phyloP scores from a whole-genome alignment of 352 stramenopile genomes.

The Phytophthora uliginosa region DNA sequence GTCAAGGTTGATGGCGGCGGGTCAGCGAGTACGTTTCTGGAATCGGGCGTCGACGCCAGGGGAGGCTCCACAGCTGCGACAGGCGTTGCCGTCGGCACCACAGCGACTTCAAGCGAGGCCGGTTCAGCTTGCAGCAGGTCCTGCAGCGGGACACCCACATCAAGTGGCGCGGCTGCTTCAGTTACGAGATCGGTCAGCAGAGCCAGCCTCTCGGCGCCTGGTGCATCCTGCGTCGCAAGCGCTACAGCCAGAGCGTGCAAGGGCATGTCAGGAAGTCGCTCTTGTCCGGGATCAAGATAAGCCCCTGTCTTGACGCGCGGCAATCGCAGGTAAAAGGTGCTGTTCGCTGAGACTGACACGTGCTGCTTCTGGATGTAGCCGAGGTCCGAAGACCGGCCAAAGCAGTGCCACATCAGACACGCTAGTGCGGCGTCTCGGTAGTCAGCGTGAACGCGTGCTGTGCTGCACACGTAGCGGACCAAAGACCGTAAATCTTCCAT shows the following conservation, averaged over 20 bases:
- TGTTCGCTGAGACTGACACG: slow-evolving; percentile 26
- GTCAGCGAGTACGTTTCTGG: no score
- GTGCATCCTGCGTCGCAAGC: slow-evolving; percentile 22
- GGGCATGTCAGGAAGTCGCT: slow-evolving; percentile 23
- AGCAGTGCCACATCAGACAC: slow-evolving; percentile 42
- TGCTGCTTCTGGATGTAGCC: slow-evolving; percentile 30
- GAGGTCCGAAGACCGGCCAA: slow-evolving; percentile 38
- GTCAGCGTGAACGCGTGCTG: slow-evolving; percentile 2
- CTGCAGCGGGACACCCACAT: neutral
- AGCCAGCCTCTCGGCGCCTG: slow-evolving; percentile 1
- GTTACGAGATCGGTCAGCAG: slow-evolving; percentile 12
- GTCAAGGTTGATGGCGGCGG: neutral
- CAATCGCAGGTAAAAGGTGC: slow-evolving; percentile 38
- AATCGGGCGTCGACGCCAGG: neutral
- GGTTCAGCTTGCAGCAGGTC: neutral
- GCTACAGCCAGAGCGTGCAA: slow-evolving; percentile 24
- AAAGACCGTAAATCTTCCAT: slow-evolving; percentile 19
- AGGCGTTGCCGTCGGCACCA: neutral
- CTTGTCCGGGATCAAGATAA: slow-evolving; percentile 37
- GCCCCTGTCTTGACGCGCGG: slow-evolving; percentile 38
- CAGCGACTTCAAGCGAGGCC: neutral
- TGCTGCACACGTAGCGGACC: slow-evolving; percentile 6
- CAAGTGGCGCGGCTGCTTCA: neutral
- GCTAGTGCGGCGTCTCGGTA: slow-evolving; percentile 42
- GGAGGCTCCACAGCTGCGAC: neutral